Percentiles rank a stretch among this genome's conserved stretches.
phyloP scores from a whole-genome alignment of 495 filamentous ascomycete genomes.

The Neurospora sp. region DNA sequence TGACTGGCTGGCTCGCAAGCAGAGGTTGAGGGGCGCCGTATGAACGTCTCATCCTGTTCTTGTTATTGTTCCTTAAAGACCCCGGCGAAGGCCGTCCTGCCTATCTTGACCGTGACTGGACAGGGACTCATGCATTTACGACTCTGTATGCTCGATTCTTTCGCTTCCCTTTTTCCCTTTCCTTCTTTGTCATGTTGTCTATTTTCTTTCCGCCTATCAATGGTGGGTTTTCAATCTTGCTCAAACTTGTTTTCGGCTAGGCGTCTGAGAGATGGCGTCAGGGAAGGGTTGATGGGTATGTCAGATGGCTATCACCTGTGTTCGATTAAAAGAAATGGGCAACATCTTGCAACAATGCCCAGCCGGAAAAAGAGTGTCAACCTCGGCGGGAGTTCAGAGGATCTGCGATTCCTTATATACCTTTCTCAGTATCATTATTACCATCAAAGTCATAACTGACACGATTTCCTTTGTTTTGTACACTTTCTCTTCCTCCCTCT shows the following conservation, averaged over 20 bases:
- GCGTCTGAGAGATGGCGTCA: not conserved
- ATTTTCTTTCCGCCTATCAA: not conserved
- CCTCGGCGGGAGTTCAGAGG: not conserved
- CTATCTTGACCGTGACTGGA: not conserved
- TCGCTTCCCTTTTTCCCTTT: not conserved
- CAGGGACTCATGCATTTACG: not conserved
- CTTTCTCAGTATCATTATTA: not conserved
- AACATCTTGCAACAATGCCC: not conserved
- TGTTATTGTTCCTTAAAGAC: not conserved
- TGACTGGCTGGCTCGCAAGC: conserved; percentile 65
- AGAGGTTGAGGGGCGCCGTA: conserved; percentile 35
- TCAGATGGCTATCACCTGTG: not conserved
- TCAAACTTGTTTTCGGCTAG: not conserved
- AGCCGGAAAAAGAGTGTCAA: not conserved
- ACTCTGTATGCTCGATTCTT: not conserved
- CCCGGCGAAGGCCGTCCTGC: not conserved
- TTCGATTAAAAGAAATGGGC: not conserved
- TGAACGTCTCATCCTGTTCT: conserved; percentile 11
- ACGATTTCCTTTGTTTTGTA: not conserved
- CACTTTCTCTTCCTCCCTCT: not conserved
- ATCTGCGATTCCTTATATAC: not conserved
- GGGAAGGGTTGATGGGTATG: not conserved
- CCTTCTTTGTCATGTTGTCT: not conserved
- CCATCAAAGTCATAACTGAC: not conserved
- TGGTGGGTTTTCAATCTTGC: not conserved